Conservation (phyloP, 179 eudicot genomes). For the Heliamphora pulchella region DNA sequence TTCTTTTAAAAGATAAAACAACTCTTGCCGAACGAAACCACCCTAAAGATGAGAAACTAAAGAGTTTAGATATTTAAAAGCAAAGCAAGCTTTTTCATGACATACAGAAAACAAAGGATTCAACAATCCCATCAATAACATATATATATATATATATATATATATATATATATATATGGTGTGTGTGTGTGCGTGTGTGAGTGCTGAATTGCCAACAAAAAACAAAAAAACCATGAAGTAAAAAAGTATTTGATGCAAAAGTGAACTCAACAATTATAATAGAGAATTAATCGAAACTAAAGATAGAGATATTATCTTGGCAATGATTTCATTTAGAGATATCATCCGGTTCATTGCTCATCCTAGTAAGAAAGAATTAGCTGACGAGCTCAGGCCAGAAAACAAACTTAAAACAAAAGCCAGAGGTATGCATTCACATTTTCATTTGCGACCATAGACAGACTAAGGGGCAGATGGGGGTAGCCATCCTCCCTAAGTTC, state of each 20-base stretch:
- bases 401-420: neutral
- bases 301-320: neutral
- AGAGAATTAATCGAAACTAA: neutral
- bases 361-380: neutral
- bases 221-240: no score
- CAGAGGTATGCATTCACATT: neutral
- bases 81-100: neutral
- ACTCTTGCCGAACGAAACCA: conserved; percentile 65
- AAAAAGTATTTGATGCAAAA: neutral
- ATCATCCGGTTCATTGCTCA: conserved; percentile 6
- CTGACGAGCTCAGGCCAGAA: neutral
- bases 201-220: no score
- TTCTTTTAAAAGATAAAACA: conserved; percentile 58
- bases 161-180: no score
- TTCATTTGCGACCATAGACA: neutral
- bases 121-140: neutral
- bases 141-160: no score
- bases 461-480: no score
- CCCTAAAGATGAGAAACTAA: conserved; percentile 40
- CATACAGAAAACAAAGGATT: neutral
- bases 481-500: no score
- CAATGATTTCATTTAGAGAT: neutral
- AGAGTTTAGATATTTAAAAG: neutral
- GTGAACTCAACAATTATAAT: neutral
- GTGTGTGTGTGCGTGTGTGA: no score